These are phyloP conservation scores for Echinosophora koreensis DNA, from an alignment of 306 rosid species.

Conservation along the genomic window DNA sequence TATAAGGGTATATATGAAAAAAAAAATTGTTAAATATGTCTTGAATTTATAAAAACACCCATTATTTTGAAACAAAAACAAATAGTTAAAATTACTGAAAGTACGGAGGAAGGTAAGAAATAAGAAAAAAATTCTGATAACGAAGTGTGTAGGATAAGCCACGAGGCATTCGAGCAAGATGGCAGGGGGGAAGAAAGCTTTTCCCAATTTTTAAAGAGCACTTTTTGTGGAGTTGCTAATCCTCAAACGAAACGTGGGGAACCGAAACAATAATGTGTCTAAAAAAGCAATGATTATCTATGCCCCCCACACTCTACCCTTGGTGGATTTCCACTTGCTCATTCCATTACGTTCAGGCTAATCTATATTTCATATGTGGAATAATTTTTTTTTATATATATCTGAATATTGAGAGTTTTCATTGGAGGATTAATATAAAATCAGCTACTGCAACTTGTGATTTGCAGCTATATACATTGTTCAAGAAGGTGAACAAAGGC, in stretches of 20 bases:
- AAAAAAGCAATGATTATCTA: conserved; percentile 59
- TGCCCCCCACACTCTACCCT: conserved; percentile 32
- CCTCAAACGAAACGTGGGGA: conserved; percentile 71
- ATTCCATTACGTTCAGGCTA: conserved; percentile 36
- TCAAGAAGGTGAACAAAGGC: too few relatives aligned
- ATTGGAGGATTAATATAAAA: too few relatives aligned
- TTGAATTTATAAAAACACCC: too few relatives aligned
- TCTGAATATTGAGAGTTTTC: too few relatives aligned
- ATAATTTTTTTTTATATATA: not conserved
- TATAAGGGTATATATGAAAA: too few relatives aligned
- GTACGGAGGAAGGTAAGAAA: too few relatives aligned
- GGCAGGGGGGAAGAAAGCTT: conserved; percentile 2
- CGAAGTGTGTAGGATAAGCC: conserved; percentile 31
- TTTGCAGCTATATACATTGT: too few relatives aligned
- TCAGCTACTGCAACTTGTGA: too few relatives aligned
- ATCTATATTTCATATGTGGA: not conserved
- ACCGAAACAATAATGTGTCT: conserved; percentile 74
- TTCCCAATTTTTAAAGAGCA: conserved; percentile 23
- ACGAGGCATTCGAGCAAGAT: not conserved
- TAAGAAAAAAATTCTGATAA: not conserved
- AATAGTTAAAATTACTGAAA: too few relatives aligned
- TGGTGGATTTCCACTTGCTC: conserved; percentile 42
- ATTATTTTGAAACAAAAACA: too few relatives aligned
- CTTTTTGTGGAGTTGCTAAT: conserved; percentile 49
- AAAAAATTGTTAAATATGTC: too few relatives aligned